Base-by-base conservation (phyloP, 306 rosid genomes). In the Prunus dulcis region DNA sequence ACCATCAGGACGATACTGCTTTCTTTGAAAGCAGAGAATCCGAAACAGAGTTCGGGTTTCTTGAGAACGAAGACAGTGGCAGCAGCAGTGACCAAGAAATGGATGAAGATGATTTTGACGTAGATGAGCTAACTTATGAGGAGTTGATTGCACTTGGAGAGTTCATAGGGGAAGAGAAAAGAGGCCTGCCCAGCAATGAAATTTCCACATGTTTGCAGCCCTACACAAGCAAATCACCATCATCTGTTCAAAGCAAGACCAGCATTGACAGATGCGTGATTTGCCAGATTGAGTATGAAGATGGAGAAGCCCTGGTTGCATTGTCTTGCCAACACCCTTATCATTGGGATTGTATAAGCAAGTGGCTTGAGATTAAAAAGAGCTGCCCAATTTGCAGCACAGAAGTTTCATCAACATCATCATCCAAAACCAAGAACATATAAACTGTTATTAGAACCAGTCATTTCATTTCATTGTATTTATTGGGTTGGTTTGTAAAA, bases 291-390 rank as follows among this genome's bases (percentile, higher is more conserved):
- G 98, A 94, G 77, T 91, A 90, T 73, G 94, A 88, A 78, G 87
- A 90, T 50, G 96, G 88, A 61, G 93, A 92, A 79, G 62, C 43
- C 1, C 43, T 92, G 45, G 89, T 80, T 56, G 81, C 88, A 45
- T 89, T 90, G 84, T 83, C 85, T 12, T 95, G 98, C 79, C 89
- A 90, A 11, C 98, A 95, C 78, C 91, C 91, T 80, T 95, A 90
- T 74, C 98, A 95, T 83, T 19, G 78, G 32, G 93, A 87, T 45
- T 95, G 98, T 81, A 90, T 95, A 69, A 81, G 69, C 80, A 80
- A 82, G 52, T 95, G 98, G 97, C 96, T 92, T 90, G 91, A 89
- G 67, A 78, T 90, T 66, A 95, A 88, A 79, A 95, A 84, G 78
- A 85, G 83, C 73, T 95, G 98, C 81, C 98, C 98, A 30, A 95